Evolutionary conservation across 208 protist species (phyloP), one percentile per base, ranked within the genome.

Genomic region (Tritrichomonas musculus): DNA sequence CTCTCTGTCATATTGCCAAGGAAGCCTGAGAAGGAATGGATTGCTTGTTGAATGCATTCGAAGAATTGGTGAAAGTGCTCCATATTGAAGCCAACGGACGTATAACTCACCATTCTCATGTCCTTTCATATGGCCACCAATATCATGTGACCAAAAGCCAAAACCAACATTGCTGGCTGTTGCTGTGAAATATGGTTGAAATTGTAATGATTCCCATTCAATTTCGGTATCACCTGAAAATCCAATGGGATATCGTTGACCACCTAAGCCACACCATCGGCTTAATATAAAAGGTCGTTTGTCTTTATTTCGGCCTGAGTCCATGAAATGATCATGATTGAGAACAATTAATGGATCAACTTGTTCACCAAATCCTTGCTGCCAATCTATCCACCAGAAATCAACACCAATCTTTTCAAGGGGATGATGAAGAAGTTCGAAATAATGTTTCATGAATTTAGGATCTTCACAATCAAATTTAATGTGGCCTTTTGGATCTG

Each of bases 131-230:
- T 84, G 47, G 36, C 47, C 27, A 11, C 47, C 47, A 84, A 84
- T 84, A 36, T 84, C 75, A 30, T 84, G 75, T 84, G 75, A 84
- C 75, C 75, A 84, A n/a, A 33, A 84, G 75, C 9, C 33, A n/a
- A 55, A 84, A 27, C 75, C 75, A 49, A 84, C 33, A 47, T 84
- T 84, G 14, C 33, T 20, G 5, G 75, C 75, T 33, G 75, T 84
- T 17, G 13, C 25, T 8, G 75, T 84, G 75, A 84, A 84, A 53
- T 84, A 84, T 49, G 75, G 75, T 49, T 84, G 41, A 47, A 84
- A 84, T 14, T 44, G 47, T 30, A 84, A 84, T 30, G 47, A 84
- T 22, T 4, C 9, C 75, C 75, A 84, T 30, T 84, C 47, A 53
- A 55, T 20, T 41, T 27, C 9, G 33, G 47, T 53, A n/a, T 84